Base-by-base conservation (phyloP, 495 filamentous ascomycete species). In the Annulohypoxylon nitens region DNA sequence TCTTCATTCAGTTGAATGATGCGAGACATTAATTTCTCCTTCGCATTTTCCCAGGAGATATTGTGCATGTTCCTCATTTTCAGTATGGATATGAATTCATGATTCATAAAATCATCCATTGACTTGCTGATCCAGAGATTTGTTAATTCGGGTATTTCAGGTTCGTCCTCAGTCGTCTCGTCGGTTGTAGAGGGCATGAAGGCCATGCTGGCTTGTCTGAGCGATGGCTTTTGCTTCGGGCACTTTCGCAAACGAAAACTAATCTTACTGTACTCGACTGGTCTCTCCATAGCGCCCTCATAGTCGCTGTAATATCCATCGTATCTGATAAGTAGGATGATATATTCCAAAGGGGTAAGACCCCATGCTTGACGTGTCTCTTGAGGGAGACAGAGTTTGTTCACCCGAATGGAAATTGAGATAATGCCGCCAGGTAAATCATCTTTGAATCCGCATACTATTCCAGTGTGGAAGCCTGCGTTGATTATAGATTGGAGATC, bases 301-400 rank as follows among this genome's bases (percentile, higher is more conserved):
- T 93, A 75, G 33, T 81, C 75, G 11, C 74, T 76, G 80, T 97
- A 97, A 0, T 80, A 83, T 30, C 76, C 72, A 0, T 83, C 79
- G 72, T 91, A 95, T 54, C 88, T 86, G n/a, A 97, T 85, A 12
- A 97, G 84, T 5, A 97, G 83, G 5, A 97, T 88, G 47, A 97
- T 78, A 75, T 96, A 96, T 26, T 97, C 89, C 0, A 81, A 78
- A 0, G 82, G 78, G 12, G 86, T 75, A 16, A 98, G 78, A 59
- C 90, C 84, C 95, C 95, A 98, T 12, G 93, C 91, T 70, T 89
- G 86, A 80, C 92, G 85, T 1, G 88, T 91, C 69, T 95, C 93
- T 30, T 92, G 85, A 2, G 93, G 93, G 30, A 98, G 88, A 1
- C 86, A 90, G 2, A 97, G 86, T 69, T 91, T 92, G 0, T 83